Evolutionary conservation across 2,329 filamentous ascomycete genomes (phyloP).

Genomic region (Xylaria sp.): DNA sequence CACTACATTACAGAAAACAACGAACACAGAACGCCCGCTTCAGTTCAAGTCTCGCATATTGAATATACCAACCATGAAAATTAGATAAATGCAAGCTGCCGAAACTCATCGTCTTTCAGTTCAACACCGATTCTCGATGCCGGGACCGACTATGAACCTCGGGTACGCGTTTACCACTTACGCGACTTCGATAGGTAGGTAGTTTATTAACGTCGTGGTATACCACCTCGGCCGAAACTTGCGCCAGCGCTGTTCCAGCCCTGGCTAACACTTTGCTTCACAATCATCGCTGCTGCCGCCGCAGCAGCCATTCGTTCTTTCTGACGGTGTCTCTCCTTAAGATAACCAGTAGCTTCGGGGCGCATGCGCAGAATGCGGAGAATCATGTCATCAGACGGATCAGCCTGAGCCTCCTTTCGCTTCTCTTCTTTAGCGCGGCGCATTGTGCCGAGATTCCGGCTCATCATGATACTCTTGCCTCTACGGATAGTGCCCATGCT

Average conservation of each 20-base stretch:
- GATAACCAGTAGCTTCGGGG: conserved; percentile 85
- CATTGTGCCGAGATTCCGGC: conserved; percentile 95
- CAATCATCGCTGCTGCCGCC: conserved; percentile 92
- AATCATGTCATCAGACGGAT: conserved; percentile 98
- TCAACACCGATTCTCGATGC: neutral
- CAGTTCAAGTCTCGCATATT: conserved; percentile 7
- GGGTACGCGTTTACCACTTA: conserved; percentile 37
- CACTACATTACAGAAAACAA: conserved; percentile 9
- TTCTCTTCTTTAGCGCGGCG: conserved; percentile 95
- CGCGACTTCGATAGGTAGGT: conserved; percentile 25
- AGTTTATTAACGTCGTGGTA: conserved; percentile 59
- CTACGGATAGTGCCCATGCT: conserved; percentile 74
- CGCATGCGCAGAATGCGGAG: conserved; percentile 93
- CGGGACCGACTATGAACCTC: conserved; percentile 40
- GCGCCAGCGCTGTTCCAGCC: conserved; percentile 60
- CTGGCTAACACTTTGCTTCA: conserved; percentile 83
- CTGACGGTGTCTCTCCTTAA: conserved; percentile 90
- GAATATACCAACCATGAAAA: conserved; percentile 8
- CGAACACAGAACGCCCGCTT: conserved; percentile 29
- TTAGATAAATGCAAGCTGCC: conserved; percentile 19
- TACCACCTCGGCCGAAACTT: conserved; percentile 52
- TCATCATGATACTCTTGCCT: conserved; percentile 89
- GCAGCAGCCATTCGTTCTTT: conserved; percentile 92
- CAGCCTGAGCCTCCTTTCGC: conserved; percentile 92
- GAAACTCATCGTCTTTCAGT: neutral